phyloP scores from a whole-genome alignment of 257 asterid genomes.

The Capsicum rhomboideum region DNA sequence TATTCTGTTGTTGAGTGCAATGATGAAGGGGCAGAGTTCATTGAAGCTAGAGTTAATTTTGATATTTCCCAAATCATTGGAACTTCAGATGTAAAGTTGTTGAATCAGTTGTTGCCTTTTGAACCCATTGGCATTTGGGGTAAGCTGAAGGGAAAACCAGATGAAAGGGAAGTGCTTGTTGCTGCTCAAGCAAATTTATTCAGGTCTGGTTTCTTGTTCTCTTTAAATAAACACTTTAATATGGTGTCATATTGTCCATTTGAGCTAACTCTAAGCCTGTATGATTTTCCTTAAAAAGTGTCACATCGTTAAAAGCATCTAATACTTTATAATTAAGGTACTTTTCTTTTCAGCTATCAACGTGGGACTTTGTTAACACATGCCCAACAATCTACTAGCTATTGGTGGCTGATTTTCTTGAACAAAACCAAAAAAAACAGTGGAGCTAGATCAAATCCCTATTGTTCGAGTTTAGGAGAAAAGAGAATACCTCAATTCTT shows the following conservation, averaged over 20 bases:
- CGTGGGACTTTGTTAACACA: too few relatives aligned
- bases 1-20: slow-evolving; percentile 7
- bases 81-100: not conserved
- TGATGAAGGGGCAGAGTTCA: slow-evolving; percentile 19
- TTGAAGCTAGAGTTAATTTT: slow-evolving; percentile 13
- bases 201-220: slow-evolving; percentile 10
- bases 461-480: not conserved
- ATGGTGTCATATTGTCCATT: too few relatives aligned
- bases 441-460: not conserved
- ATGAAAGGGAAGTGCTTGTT: not conserved
- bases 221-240: too few relatives aligned
- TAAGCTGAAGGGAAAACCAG: not conserved
- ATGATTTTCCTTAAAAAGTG: too few relatives aligned
- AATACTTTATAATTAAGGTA: too few relatives aligned
- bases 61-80: not conserved
- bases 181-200: slow-evolving; percentile 21
- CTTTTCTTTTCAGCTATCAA: too few relatives aligned
- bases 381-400: too few relatives aligned
- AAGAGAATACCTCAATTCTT: too few relatives aligned
- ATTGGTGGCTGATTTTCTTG: not conserved
- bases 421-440: not conserved
- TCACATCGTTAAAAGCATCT: too few relatives aligned
- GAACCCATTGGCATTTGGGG: not conserved
- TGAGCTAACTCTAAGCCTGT: too few relatives aligned
- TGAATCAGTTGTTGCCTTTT: slow-evolving; percentile 6